Evolutionary conservation across 352 stramenopile species (phyloP), one percentile per base, ranked within the genome.

Genomic region (Phytophthora cajani): DNA sequence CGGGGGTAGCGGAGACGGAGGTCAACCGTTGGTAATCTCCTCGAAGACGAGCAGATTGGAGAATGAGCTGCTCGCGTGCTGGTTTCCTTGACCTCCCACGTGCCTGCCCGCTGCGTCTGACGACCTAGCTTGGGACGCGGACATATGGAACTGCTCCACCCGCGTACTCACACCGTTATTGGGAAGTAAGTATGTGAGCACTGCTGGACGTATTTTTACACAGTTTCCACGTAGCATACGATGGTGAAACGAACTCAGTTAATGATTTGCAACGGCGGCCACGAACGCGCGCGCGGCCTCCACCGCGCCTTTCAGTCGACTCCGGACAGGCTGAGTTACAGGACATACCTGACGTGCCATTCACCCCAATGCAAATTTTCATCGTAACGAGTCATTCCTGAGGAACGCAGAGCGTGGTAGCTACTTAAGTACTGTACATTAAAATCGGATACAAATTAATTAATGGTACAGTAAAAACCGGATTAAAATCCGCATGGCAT

Each of bases 1-100:
- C 42, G 11, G 46, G 56, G 16, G 19, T 58, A 64, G 62, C 53
- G 55, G 16, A 10, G 44, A 25, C 44, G 44, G 44, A n/a, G 42
- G 64, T 71, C 58, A 53, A 72, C 65, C 65, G 59, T 51, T 40
- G 44, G 57, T 73, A 73, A 73, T 73, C 60, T 68, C 62, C 66
- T 73, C 66, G 38, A 50, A n/a, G 40, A 17, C 66, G 66, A 73
- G 66, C 67, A 68, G 62, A 73, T 73, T 73, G 66, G 60, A 25
- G 59, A 73, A 72, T 72, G 65, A 50, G 44, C 17, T 50, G 17
- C 33, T 14, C 14, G 33, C 11, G 27, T 32, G 38, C 11, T 46
- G 16, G 16, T 46, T 14, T 50, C 14, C 17, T 23, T 44, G 44
- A 10, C n/a, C 44, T 19, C 44, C 44, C 5, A 11, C 44, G 44